A percentile compares a stretch with the other conserved stretches of the same genome.
Conservation (phyloP, 768 basidiomycete genomes). For the Lentinula aciculospora region DNA sequence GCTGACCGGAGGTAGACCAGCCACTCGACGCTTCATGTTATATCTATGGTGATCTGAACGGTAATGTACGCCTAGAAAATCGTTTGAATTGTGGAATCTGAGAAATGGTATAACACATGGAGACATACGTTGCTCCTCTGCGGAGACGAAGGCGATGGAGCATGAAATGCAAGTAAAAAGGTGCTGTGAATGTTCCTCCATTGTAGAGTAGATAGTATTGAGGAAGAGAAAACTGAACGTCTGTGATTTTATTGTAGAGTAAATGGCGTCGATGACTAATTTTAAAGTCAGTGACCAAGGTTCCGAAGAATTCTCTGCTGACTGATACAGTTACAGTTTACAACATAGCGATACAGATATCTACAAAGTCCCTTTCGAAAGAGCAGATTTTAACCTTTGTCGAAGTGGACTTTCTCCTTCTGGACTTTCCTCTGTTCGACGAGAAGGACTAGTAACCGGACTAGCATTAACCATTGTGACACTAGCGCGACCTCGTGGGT, state of each 20-base stretch:
- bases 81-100: background rate
- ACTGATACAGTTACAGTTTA: background rate
- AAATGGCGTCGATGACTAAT: slow-evolving; percentile 10
- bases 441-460: background rate
- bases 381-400: slow-evolving; percentile 7
- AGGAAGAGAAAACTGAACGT: slow-evolving; percentile 15
- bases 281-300: too few relatives aligned
- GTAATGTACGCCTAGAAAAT: slow-evolving; percentile 70
- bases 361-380: slow-evolving; percentile 1
- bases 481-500: background rate
- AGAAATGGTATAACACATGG: background rate
- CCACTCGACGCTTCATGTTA: slow-evolving; percentile 96
- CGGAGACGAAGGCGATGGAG: slow-evolving; percentile 75
- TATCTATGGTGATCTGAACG: slow-evolving; percentile 94
- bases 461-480: background rate
- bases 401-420: slow-evolving; percentile 6
- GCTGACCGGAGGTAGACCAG: slow-evolving; percentile 81
- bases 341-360: background rate
- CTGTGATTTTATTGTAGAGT: too few relatives aligned
- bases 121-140: slow-evolving; percentile 76
- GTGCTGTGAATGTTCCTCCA: slow-evolving; percentile 17
- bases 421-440: background rate
- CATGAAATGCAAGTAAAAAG: slow-evolving; percentile 72
- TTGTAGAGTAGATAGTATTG: slow-evolving; percentile 14
- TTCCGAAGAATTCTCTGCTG: background rate